Evolutionary conservation across 2,329 filamentous ascomycete species (phyloP), one percentile per base, ranked within the genome.

Genomic region (Calonectria fujianensis): DNA sequence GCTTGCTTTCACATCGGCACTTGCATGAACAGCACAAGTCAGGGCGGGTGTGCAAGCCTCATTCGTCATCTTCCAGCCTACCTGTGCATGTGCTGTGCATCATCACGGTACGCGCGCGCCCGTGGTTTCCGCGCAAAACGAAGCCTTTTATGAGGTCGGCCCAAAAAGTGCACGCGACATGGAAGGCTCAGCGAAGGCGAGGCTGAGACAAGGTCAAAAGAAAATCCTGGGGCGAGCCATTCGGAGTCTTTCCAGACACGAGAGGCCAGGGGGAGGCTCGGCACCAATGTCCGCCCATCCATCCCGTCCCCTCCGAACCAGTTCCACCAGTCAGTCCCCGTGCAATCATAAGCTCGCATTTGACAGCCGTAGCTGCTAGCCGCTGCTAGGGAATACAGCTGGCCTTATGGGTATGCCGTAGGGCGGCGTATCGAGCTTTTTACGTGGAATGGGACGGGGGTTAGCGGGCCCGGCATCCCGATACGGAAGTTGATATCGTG

Each of bases 401-500:
- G 37, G 57, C n/a, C 45, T 48, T 24, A 39, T 41, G 57, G 31
- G 41, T n/a, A 59, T 39, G 31, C 51, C 20, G n/a, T 39, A 39
- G 57, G 24, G 37, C 37, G 57, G 11, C 37, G 24, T 29, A 29
- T 35, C 35, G 51, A 50, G 57, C 68, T 37, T 16, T 16, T 50
- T 50, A 32, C 66, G 24, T 51, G 41, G 37, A 39, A 32, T 45
- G 51, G 24, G 48, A 50, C 61, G 41, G 67, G 61, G 69, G 61
- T 72, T 18, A 50, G 63, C 61, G 69, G 51, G 61, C 57, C 59
- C 27, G 48, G 32, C 50, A 48, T 70, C 57, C 69, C 61, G 45
- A 70, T 64, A 27, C 32, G 69, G 69, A 65, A 70, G 69, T 63
- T 70, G 69, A 70, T 57, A 70, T 64, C 57, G 69, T 70, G 69